Conservation (phyloP, 1,284 basidiomycete genomes). For the Austroboletus novae-zelandiae region DNA sequence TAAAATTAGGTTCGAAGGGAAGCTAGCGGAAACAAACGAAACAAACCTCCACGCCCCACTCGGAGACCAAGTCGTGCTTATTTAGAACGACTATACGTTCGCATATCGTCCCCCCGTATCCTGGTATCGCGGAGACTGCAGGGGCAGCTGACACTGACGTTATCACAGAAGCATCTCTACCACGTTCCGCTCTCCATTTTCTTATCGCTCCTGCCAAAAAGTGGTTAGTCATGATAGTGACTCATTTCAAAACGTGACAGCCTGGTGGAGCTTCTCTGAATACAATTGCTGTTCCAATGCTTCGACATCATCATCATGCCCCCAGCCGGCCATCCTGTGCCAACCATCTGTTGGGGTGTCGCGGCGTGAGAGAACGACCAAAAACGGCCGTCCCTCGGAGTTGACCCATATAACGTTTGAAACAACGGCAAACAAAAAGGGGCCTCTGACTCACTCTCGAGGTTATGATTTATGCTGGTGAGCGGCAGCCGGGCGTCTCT, state of each 20-base stretch:
- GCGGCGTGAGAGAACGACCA: slow-evolving; percentile 22
- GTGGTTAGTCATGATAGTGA: slow-evolving; percentile 18
- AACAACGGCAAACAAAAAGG: not conserved
- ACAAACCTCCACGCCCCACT: slow-evolving; percentile 79
- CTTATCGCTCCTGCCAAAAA: slow-evolving; percentile 49
- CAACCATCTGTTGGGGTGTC: slow-evolving; percentile 7
- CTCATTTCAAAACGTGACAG: slow-evolving; percentile 14
- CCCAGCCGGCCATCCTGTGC: slow-evolving; percentile 3
- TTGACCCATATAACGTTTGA: slow-evolving; percentile 6
- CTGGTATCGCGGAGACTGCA: slow-evolving; percentile 9
- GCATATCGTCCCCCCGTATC: slow-evolving; percentile 45
- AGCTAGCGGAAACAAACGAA: slow-evolving; percentile 7
- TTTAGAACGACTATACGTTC: slow-evolving; percentile 91
- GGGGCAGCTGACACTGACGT: slow-evolving; percentile 18
- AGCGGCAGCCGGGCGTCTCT: slow-evolving; percentile 91
- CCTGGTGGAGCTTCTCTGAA: not conserved
- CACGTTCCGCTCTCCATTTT: slow-evolving; percentile 64
- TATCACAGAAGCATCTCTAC: slow-evolving; percentile 44
- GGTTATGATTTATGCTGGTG: slow-evolving; percentile 88
- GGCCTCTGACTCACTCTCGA: slow-evolving; percentile 61
- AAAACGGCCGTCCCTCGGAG: slow-evolving; percentile 1
- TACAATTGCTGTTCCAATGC: slow-evolving; percentile 7
- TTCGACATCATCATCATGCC: slow-evolving; percentile 11
- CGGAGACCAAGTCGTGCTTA: slow-evolving; percentile 89
- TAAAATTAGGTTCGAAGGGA: slow-evolving; percentile 6